Base-by-base conservation (phyloP, 352 stramenopile genomes). In the Thalassiosira ordinaria region DNA sequence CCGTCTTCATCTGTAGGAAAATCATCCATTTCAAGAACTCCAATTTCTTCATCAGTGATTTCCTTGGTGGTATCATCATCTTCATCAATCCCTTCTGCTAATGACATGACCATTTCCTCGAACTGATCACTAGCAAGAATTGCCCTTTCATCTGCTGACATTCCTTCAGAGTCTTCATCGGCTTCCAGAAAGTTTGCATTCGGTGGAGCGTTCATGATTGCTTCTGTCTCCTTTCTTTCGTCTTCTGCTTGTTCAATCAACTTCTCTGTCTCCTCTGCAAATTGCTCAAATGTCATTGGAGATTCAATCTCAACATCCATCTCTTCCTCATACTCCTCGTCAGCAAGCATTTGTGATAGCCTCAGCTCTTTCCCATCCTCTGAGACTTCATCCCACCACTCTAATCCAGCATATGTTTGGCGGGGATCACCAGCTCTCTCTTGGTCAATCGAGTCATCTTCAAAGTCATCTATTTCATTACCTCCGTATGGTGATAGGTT, bases 211-310 rank as follows among this genome's bases (percentile, higher is more conserved):
- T 89, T 89, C 46, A 94, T 67, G 66, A 94, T 94, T n/a, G 90
- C 90, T 69, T 92, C 82, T 9, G 90, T 94, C 49, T 94, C 90
- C 57, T 88, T 80, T 22, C 87, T 61, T 75, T 94, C 90, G 46
- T 88, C 82, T 66, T 92, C 79, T 16, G 80, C 84, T 55, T 82
- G 73, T 66, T 88, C 64, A 6, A 89, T 85, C 27, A 91, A 74
- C 52, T 90, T 85, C 67, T 80, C 75, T 22, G 89, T 83, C 53
- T 91, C 59, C 49, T 86, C 80, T 11, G 79, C 74, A 61, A 90
- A 93, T 51, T 91, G 72, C 74, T 90, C 78, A 31, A 84, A 71
- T 24, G 85, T 80, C 62, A 93, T 87, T 0, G 78, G 73, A 18
- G 31, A 14, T 46, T 63, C 24, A 46, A 66, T 68, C 53, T 82